phyloP scores from a whole-genome alignment of 2,329 filamentous ascomycete genomes.

The Periconia digitata region DNA sequence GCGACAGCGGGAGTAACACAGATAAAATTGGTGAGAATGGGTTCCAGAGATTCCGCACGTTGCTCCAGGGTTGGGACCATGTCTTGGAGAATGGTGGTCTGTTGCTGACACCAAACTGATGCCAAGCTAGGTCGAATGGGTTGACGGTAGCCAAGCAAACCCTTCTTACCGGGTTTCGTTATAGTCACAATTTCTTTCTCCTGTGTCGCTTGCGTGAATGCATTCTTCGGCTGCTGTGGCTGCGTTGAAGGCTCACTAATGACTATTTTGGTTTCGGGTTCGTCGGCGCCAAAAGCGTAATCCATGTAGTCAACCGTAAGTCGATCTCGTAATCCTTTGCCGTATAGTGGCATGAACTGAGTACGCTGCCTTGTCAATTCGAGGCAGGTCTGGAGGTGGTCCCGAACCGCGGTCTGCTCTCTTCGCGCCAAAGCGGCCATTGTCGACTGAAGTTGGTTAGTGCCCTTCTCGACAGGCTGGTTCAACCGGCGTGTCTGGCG shows the following conservation, averaged over 20 bases:
- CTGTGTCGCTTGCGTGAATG: neutral
- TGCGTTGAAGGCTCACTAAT: slow-evolving; percentile 9
- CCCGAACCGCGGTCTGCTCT: slow-evolving; percentile 66
- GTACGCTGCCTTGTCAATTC: slow-evolving; percentile 81
- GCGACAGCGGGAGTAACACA: slow-evolving; percentile 90
- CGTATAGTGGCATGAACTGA: slow-evolving; percentile 79
- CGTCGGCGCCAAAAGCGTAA: slow-evolving; percentile 41
- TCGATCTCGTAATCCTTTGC: slow-evolving; percentile 73
- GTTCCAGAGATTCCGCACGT: slow-evolving; percentile 71
- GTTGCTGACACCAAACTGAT: slow-evolving; percentile 70
- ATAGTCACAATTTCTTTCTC: slow-evolving; percentile 21
- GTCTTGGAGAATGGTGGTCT: slow-evolving; percentile 63
- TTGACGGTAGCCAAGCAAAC: slow-evolving; percentile 32
- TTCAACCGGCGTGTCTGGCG: slow-evolving; percentile 63
- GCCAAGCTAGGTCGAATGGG: slow-evolving; percentile 29
- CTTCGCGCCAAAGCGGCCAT: slow-evolving; percentile 68
- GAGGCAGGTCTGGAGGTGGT: slow-evolving; percentile 77
- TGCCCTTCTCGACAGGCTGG: slow-evolving; percentile 51
- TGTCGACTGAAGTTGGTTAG: slow-evolving; percentile 68
- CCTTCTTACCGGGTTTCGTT: slow-evolving; percentile 46
- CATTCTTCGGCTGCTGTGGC: slow-evolving; percentile 11
- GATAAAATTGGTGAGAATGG: slow-evolving; percentile 80
- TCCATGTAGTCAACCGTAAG: slow-evolving; percentile 60
- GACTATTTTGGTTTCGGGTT: slow-evolving; percentile 30
- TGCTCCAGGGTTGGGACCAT: slow-evolving; percentile 76